Base-by-base conservation (phyloP, 225 moss, liverwort and hornwort genomes). In the Anthoceros angustus region DNA sequence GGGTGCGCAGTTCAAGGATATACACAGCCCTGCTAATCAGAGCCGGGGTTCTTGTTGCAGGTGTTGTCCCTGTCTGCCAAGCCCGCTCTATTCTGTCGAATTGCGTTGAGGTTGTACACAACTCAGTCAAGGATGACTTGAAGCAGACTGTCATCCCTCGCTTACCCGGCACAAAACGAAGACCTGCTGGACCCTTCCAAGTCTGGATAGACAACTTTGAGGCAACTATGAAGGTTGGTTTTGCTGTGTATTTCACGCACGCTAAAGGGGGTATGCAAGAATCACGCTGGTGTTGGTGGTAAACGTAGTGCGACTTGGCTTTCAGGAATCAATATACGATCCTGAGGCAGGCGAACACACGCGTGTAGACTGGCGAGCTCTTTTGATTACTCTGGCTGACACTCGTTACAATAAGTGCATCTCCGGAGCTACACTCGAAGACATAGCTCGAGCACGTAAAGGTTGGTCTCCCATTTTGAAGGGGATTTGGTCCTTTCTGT, bases 361-460 rank as follows among this genome's bases (percentile, higher is more conserved):
- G 15, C 73, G 78, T 39, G 68, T 83, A 0, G 87, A 92, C 68
- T 89, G 89, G 92, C 76, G 89, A 62, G 81, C 78, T 10, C 81
- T 98, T 43, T 69, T 92, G 15, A 74, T 92, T n/a, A 77, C 86
- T 61, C 70, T 98, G 73, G 86, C 85, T 18, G 92, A 98, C 77
- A 75, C 82, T 12, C 80, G 86, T 71, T 98, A 83, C 62, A 79
- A 83, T 9, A 74, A 71, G 20, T 80, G 88, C 43, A 84, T 98
- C 14, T 92, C 95, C 3, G 77, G 75, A 39, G 78, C 92, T 23
- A 84, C 86, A 8, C 62, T 77, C 3, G 75, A 89, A 20, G 86
- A 89, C 67, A 75, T 98, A 4, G 40, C 80, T 55, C 68, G 67
- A 71, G 87, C 91, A 61, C 82, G 95, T 48, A 77, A 76, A 67